Base-by-base conservation (phyloP, 2,329 filamentous ascomycete genomes). In the Colletotrichum karsti region DNA sequence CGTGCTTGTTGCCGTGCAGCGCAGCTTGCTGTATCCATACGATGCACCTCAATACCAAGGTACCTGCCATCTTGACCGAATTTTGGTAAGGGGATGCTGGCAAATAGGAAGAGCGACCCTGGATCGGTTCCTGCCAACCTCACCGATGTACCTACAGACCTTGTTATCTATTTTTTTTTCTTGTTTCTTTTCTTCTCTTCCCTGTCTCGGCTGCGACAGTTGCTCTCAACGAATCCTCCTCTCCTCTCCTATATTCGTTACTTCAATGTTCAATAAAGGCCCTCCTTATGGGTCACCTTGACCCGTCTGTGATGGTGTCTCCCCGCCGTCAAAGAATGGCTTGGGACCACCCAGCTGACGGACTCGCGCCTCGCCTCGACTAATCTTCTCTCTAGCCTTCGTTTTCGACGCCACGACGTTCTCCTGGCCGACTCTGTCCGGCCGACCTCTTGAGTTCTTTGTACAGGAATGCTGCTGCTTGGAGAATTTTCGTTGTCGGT, bases 361-460 rank as follows among this genome's bases (percentile, higher is more conserved):
- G 63, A 67, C 51, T 56, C 39, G 37, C 57, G 35, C 63, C 41
- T 63, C 48, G 63, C 58, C 63, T 53, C 33, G 51, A 51, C 63
- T 67, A 67, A 56, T 26, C 50, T 44, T 10, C 24, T 28, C 10
- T 28, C 50, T 63, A 67, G 51, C 51, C 28, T 28, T 22, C 28
- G 37, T 62, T 51, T n/a, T 56, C 50, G 51, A 28, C 50, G 57
- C 48, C 50, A 41, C 24, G 22, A 48, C 26, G 26, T 41, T 41
- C 28, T 54, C 24, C 24, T 50, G 42, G 39, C 22, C 30, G 30
- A 39, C 30, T 64, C 63, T 54, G 39, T 51, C 62, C 37, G 20
- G 37, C 41, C 55, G 46, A 51, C 55, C 15, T 26, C 5, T 15
- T 18, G 15, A 39, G 22, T 50, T 55, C 48, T 66, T 62, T 66